phyloP scores from a whole-genome alignment of 225 moss, liverwort and hornwort genomes.

The Thuidium tamariscinum region DNA sequence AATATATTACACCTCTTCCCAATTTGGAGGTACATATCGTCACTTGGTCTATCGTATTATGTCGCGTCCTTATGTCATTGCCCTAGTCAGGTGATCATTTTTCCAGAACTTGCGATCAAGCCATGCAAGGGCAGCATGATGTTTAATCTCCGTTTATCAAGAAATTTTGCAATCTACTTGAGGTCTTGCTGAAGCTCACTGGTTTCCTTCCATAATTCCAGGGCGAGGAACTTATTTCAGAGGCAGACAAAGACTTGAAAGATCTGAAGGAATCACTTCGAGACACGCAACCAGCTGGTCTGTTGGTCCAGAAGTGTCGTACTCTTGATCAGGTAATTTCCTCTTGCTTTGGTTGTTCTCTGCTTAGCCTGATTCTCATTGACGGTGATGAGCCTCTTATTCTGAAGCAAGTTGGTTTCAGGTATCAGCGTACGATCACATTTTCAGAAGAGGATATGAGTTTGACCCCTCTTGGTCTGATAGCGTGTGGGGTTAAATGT shows the following conservation, averaged over 20 bases:
- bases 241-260: conserved; percentile 86
- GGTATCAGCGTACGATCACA: not conserved
- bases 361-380: not conserved
- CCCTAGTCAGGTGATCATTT: not conserved
- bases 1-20: conserved; percentile 49
- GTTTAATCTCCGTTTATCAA: not conserved
- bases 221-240: conserved; percentile 75
- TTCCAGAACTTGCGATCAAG: not conserved
- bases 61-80: not conserved
- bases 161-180: not conserved
- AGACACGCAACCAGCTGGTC: conserved; percentile 83
- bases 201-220: not conserved
- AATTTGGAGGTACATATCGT: conserved; percentile 38
- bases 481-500: not conserved
- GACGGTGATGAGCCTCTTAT: not conserved
- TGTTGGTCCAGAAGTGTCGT: conserved; percentile 76
- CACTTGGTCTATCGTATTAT: not conserved
- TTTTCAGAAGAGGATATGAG: not conserved
- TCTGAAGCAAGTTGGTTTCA: not conserved
- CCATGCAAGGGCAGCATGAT: not conserved
- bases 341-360: not conserved
- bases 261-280: conserved; percentile 79
- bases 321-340: conserved; percentile 78
- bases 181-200: not conserved
- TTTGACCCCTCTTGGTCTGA: not conserved